These are phyloP conservation scores for Penicillium paxilli DNA, from an alignment of 495 filamentous ascomycete species.

Conservation along the genomic window DNA sequence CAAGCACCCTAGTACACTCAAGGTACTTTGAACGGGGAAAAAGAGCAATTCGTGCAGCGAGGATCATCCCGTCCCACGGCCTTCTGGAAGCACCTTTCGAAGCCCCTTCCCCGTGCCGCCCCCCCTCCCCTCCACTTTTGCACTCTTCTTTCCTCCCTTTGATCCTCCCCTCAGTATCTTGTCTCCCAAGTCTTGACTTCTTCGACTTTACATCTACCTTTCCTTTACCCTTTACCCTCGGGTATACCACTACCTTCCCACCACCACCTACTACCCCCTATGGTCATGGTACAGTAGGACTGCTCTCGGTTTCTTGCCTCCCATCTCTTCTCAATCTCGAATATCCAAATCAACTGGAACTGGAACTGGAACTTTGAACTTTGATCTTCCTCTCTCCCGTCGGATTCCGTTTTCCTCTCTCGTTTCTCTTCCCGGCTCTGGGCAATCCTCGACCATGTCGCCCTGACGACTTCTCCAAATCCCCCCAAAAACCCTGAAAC, in stretches of 20 bases:
- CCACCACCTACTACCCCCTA: too few relatives aligned
- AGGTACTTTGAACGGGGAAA: background rate
- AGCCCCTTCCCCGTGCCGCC: constrained; percentile 24
- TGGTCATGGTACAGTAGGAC: too few relatives aligned
- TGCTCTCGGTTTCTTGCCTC: too few relatives aligned
- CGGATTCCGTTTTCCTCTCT: constrained; percentile 7
- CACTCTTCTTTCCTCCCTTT: constrained; percentile 6
- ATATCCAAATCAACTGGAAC: too few relatives aligned
- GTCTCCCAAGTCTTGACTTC: constrained; percentile 1
- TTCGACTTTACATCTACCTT: constrained; percentile 9
- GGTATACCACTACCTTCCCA: too few relatives aligned
- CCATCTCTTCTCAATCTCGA: background rate
- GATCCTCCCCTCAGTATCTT: constrained; percentile 4
- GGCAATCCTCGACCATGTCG: constrained; percentile 12
- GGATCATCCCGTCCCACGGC: constrained; percentile 23
- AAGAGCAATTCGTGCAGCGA: constrained; percentile 1
- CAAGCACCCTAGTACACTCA: background rate
- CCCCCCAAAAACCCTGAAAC: constrained; percentile 1
- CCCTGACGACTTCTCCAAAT: constrained; percentile 6
- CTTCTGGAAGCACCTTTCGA: constrained; percentile 21
- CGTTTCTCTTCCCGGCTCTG: constrained; percentile 5
- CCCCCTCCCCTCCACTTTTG: constrained; percentile 6
- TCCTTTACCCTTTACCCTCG: too few relatives aligned
- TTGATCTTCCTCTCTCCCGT: too few relatives aligned
- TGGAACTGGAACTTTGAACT: too few relatives aligned